Percentiles rank a stretch among this genome's conserved stretches.
These are phyloP conservation scores for Boletus sp. DNA, from an alignment of 768 basidiomycete species.

Conservation along the genomic window DNA sequence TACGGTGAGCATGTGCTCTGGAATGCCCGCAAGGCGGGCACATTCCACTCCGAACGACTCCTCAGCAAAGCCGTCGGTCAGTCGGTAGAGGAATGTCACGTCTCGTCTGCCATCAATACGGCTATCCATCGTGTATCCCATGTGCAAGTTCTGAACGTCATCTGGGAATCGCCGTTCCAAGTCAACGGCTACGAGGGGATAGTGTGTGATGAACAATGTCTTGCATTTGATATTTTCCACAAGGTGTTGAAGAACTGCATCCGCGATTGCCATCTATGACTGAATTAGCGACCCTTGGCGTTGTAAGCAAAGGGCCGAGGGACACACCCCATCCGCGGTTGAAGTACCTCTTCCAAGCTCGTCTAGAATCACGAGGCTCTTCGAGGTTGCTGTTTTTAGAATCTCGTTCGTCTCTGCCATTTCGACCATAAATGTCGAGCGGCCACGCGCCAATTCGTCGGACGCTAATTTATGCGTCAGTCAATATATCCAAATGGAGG, in stretches of 20 bases:
- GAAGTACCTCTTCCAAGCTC: slow-evolving; percentile 89
- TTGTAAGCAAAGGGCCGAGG: background rate
- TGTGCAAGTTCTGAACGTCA: slow-evolving; percentile 77
- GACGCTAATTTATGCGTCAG: slow-evolving; percentile 50
- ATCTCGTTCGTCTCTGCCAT: slow-evolving; percentile 93
- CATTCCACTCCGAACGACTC: slow-evolving; percentile 94
- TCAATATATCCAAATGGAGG: background rate
- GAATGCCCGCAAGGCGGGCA: slow-evolving; percentile 81
- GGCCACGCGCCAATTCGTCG: slow-evolving; percentile 82
- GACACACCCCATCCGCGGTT: slow-evolving; percentile 80
- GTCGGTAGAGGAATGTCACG: slow-evolving; percentile 84
- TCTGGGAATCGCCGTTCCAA: slow-evolving; percentile 57
- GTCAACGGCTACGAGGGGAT: slow-evolving; percentile 77
- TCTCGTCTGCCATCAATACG: slow-evolving; percentile 71
- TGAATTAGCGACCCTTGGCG: slow-evolving; percentile 2
- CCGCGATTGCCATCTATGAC: slow-evolving; percentile 79
- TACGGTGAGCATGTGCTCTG: slow-evolving; percentile 60
- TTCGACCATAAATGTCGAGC: slow-evolving; percentile 97
- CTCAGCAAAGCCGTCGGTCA: slow-evolving; percentile 70
- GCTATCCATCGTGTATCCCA: slow-evolving; percentile 74
- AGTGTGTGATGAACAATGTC: slow-evolving; percentile 94
- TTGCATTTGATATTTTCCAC: slow-evolving; percentile 57
- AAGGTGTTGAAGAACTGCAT: slow-evolving; percentile 75
- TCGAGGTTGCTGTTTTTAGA: slow-evolving; percentile 66
- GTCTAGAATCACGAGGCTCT: slow-evolving; percentile 87